Evolutionary conservation across 371 early-diverging fungal species (phyloP), one percentile per base, ranked within the genome.

Genomic region (Mortierella sp.): DNA sequence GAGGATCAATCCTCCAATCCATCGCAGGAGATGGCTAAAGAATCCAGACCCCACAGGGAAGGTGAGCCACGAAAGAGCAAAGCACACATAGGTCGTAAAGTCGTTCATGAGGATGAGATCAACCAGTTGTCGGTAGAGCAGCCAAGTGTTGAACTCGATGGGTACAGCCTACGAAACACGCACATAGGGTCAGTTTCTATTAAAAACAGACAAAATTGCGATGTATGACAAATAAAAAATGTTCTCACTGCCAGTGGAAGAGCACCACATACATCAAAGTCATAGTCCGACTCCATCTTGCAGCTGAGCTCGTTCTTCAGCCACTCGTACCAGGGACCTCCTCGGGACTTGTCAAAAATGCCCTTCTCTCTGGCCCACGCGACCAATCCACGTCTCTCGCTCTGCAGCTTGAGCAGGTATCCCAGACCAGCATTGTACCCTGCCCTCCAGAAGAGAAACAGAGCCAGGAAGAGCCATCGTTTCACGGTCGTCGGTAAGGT

Each of bases 71-170:
- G 91, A 87, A 23, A 94, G 72, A 12, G 91, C 93, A 80, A 97
- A 91, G 63, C 92, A 87, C 15, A 95, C 79, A 71, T 97, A 97
- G 4, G 92, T 80, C 0, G 89, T 85, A 73, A 96, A 93, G 80
- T 97, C 99, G 65, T 97, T 97, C 81, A 95, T 88, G 47, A 97
- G 82, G 54, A 98, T 91, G 53, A 97, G 67, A 68, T 97, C 97
- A 14, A 96, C 97, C 51, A 98, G 79, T 60, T 93, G 92, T 41
- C 97, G 93, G 79, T 93, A 98, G 14, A 97, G 82, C 55, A 97
- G 84, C 99, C 99, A 98, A 2, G 93, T 89, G 70, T 96, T 97
- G 84, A 93, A 97, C 79, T 97, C 99, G 56, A 95, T 80, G 2
- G 98, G 97, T 30, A 90, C 87, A 2, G 83, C 70, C 93, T 78